Evolutionary conservation across 805 yeast genomes (phyloP), one percentile per base, ranked within the genome.

Genomic region (Blastobotrys terrestris): DNA sequence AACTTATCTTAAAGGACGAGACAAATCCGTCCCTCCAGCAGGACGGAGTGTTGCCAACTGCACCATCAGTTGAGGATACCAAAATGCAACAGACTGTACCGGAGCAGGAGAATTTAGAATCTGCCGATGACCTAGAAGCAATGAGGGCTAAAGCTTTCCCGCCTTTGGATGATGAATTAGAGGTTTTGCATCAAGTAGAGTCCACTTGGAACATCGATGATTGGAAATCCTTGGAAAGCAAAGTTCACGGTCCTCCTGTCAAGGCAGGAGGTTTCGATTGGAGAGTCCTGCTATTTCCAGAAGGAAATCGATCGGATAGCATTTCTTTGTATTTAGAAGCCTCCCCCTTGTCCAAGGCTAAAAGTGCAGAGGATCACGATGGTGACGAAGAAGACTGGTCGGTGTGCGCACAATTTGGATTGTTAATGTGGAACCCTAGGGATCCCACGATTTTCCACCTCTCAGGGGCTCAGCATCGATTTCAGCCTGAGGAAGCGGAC

Each of bases 391-490:
- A 55, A 2, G 78, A 79, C 53, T 90, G 96, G 96, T 82, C 83
- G 52, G 84, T 81, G n/a, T 90, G 97, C 70, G 95, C 94, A 2
- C 95, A 90, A 62, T 94, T 94, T 69, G 87, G 87, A 2, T 76
- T 94, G 43, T 85, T 84, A 48, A 74, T 88, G 53, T 90, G 97
- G 80, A 86, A 86, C 63, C 96, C 97, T 0, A 72, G 73, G 3
- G 79, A 83, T 62, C 85, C 91, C 0, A 66, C 75, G 3, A 71
- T 79, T n/a, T 82, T 78, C 63, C 72, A 80, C 21, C 69, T 77
- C 11, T 84, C 81, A 61, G 76, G 78, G 5, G 85, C 96, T 0
- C 79, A 80, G 53, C 96, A 90, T 65, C 73, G 99, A 56, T 94
- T 88, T 70, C 80, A 76, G 58, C 74, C 81, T 7, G 72, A 75